These are phyloP conservation scores for Cryptococcus sp. DNA, from an alignment of 1,284 basidiomycete species.

Conservation along the genomic window DNA sequence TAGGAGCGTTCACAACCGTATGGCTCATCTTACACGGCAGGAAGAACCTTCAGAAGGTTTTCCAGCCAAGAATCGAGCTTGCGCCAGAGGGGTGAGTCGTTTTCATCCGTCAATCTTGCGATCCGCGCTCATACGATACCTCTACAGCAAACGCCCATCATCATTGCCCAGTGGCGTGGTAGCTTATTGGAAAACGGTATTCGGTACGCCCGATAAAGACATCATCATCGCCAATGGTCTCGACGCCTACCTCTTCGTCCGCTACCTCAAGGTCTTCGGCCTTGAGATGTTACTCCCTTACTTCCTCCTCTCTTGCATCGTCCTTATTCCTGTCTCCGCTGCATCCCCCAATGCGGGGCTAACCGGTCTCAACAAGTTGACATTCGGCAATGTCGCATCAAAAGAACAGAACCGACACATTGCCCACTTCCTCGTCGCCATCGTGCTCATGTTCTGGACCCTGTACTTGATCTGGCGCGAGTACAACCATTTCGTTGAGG, in stretches of 20 bases:
- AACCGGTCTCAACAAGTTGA: conserved; percentile 71
- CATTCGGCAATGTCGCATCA: conserved; percentile 73
- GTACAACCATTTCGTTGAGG: conserved; percentile 75
- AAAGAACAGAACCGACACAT: conserved; percentile 64
- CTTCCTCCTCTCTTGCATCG: conserved; percentile 62
- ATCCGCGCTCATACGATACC: not conserved
- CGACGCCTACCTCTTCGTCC: conserved; percentile 92
- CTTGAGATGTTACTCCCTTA: conserved; percentile 75
- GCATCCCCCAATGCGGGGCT: conserved; percentile 56
- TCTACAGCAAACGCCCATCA: conserved; percentile 33
- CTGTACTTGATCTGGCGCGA: conserved; percentile 78
- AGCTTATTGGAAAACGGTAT: conserved; percentile 43
- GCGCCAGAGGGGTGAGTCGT: conserved; percentile 41
- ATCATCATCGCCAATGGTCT: conserved; percentile 70
- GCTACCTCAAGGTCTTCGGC: conserved; percentile 59
- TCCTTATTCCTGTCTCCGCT: conserved; percentile 46
- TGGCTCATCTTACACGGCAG: conserved; percentile 42
- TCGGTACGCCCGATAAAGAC: conserved; percentile 39
- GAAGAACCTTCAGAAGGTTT: conserved; percentile 40
- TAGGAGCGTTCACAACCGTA: conserved; percentile 38
- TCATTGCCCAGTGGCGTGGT: conserved; percentile 32
- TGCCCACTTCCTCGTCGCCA: conserved; percentile 72
- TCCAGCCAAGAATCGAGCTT: conserved; percentile 44
- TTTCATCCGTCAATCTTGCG: not conserved
- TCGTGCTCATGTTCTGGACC: conserved; percentile 78